Evolutionary conservation across 2,329 filamentous ascomycete species (phyloP).

Genomic region (Lachnellula arida): DNA sequence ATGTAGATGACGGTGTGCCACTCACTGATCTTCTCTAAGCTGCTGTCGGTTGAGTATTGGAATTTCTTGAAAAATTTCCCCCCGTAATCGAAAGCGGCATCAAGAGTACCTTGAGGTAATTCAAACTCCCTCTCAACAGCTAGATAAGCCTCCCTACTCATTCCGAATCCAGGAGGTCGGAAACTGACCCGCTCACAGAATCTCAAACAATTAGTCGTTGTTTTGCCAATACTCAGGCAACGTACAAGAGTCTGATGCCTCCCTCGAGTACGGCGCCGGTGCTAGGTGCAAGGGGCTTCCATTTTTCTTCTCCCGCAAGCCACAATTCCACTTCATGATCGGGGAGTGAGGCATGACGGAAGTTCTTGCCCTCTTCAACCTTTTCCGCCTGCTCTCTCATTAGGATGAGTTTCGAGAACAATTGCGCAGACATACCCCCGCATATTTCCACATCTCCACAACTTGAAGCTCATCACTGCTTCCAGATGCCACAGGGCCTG

Average conservation of each 20-base stretch:
- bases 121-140: neutral
- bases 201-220: neutral
- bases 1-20: neutral
- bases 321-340: neutral
- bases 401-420: neutral
- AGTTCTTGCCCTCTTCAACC: neutral
- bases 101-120: neutral
- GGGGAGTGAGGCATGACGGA: neutral
- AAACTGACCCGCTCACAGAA: neutral
- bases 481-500: neutral
- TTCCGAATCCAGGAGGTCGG: constrained; percentile 1
- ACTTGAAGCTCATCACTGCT: neutral
- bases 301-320: neutral
- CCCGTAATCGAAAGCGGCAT: neutral
- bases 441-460: neutral
- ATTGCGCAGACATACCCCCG: neutral
- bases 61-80: neutral
- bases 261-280: neutral
- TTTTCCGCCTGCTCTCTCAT: neutral
- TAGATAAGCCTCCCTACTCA: constrained; percentile 3
- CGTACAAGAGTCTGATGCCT: neutral
- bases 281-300: neutral
- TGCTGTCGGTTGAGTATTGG: neutral
- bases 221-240: neutral
- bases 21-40: neutral